A percentile compares a stretch with the other conserved stretches of the same genome.
phyloP scores from a whole-genome alignment of 1,284 basidiomycete species.

The Microbotryomycetes sp. region DNA sequence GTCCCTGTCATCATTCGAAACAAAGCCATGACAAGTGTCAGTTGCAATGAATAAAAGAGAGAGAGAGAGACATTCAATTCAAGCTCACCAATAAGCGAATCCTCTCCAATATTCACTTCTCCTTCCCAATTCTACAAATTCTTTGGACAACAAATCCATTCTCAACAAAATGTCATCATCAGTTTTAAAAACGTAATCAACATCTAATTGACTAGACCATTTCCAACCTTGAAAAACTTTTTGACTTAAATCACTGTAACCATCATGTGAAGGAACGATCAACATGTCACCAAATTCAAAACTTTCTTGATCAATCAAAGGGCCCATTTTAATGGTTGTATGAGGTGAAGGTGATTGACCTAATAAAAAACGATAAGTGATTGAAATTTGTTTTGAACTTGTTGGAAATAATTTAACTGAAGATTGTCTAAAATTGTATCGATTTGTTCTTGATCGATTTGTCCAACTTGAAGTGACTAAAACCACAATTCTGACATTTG shows the following conservation, averaged over 20 bases:
- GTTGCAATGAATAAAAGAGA: background rate
- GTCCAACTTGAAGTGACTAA: constrained; percentile 32
- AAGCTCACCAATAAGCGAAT: constrained; percentile 23
- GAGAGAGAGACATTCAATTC: background rate
- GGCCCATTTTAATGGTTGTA: constrained; percentile 6
- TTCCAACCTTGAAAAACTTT: constrained; percentile 24
- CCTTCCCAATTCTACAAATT: constrained; percentile 21
- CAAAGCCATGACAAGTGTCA: background rate
- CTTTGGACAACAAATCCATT: constrained; percentile 27
- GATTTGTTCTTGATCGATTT: constrained; percentile 13
- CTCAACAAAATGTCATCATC: constrained; percentile 29
- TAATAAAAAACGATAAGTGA: constrained; percentile 30
- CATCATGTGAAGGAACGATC: constrained; percentile 22
- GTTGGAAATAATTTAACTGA: constrained; percentile 18
- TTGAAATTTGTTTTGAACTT: constrained; percentile 3
- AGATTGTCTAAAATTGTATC: constrained; percentile 26
- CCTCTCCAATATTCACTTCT: constrained; percentile 28
- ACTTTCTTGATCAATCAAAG: constrained; percentile 25
- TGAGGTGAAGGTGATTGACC: constrained; percentile 28
- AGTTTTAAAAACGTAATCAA: constrained; percentile 33
- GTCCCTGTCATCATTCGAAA: constrained; percentile 9
- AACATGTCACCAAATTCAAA: constrained; percentile 22
- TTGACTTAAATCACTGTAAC: constrained; percentile 11
- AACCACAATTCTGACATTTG: constrained; percentile 22
- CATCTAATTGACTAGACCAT: constrained; percentile 25